These are phyloP conservation scores for Naematelia aurantialba DNA, from an alignment of 768 basidiomycete species.

Conservation along the genomic window DNA sequence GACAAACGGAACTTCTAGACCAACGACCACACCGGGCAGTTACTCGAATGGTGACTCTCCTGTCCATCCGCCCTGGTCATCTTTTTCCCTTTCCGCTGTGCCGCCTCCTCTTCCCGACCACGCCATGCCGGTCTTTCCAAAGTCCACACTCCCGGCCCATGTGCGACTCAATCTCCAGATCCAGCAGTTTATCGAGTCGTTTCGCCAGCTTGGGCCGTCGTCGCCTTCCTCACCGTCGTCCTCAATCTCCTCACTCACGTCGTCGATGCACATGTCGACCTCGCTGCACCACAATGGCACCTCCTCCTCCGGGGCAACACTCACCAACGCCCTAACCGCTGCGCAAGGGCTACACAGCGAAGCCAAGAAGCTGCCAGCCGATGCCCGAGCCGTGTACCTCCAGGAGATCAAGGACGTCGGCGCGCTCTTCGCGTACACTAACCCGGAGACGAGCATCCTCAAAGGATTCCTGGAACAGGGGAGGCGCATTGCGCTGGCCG, in stretches of 20 bases:
- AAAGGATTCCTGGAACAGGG: slow-evolving; percentile 70
- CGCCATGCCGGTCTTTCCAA: slow-evolving; percentile 19
- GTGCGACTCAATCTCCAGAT: slow-evolving; percentile 80
- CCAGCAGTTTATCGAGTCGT: slow-evolving; percentile 78
- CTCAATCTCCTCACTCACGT: slow-evolving; percentile 53
- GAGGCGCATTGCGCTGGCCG: slow-evolving; percentile 75
- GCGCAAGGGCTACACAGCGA: slow-evolving; percentile 64
- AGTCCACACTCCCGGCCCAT: slow-evolving; percentile 67
- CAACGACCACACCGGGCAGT: not conserved
- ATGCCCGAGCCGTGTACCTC: slow-evolving; percentile 62
- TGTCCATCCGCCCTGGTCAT: not conserved
- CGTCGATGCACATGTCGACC: slow-evolving; percentile 15
- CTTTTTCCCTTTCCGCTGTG: not conserved
- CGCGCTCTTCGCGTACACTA: slow-evolving; percentile 75
- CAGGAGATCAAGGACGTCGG: slow-evolving; percentile 71
- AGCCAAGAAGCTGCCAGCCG: slow-evolving; percentile 58
- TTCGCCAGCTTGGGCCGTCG: slow-evolving; percentile 56
- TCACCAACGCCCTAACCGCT: slow-evolving; percentile 43
- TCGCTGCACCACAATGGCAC: not conserved
- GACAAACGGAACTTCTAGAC: slow-evolving; percentile 5
- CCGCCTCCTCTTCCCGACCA: slow-evolving; percentile 11
- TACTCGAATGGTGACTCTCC: not conserved
- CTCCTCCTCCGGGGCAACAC: slow-evolving; percentile 12
- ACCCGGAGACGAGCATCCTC: slow-evolving; percentile 72
- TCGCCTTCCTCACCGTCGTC: slow-evolving; percentile 77